Evolutionary conservation across 805 yeast species (phyloP), one percentile per base, ranked within the genome.

Genomic region (Scheffersomyces coipomensis): DNA sequence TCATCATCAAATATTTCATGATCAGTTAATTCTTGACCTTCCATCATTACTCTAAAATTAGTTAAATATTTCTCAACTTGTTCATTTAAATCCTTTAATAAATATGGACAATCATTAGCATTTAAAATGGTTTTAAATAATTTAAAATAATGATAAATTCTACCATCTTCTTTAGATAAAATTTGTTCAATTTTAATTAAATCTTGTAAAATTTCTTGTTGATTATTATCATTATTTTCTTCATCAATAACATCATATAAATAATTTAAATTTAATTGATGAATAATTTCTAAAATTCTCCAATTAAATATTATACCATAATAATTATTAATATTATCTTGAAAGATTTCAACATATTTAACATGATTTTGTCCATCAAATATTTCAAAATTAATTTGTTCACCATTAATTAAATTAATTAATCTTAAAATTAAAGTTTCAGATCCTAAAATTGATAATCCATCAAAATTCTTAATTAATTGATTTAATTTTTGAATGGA

Each of bases 251-350:
- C 41, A 33, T 38, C 38, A 5, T 50, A 50, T 43, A 67, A 53
- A 37, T 58, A 65, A n/a, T 43, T 47, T 17, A 58, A 38, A 37
- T 57, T 65, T 37, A 68, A 49, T 42, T 61, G 59, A 40, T 64
- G 56, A 12, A 60, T 44, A 11, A 68, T 50, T 29, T 61, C 71
- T 38, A 66, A 43, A 5, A 67, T 35, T 48, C 73, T 59, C 72
- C 72, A 68, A 26, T 53, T 46, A n/a, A 55, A 48, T 2, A 68
- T 27, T 3, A 62, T 40, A 1, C 49, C 56, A 41, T 58, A 68
- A 23, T 56, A 49, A 38, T 60, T 51, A 10, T 36, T 13, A n/a
- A 35, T 34, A 39, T 47, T 50, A 19, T 49, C 49, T 29, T 55
- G 51, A 33, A 40, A 52, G 29, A 54, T 36, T 42, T 68, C 73